These are phyloP conservation scores for Cydonia oblonga DNA, from an alignment of 331 rosid genomes.

Conservation along the genomic window DNA sequence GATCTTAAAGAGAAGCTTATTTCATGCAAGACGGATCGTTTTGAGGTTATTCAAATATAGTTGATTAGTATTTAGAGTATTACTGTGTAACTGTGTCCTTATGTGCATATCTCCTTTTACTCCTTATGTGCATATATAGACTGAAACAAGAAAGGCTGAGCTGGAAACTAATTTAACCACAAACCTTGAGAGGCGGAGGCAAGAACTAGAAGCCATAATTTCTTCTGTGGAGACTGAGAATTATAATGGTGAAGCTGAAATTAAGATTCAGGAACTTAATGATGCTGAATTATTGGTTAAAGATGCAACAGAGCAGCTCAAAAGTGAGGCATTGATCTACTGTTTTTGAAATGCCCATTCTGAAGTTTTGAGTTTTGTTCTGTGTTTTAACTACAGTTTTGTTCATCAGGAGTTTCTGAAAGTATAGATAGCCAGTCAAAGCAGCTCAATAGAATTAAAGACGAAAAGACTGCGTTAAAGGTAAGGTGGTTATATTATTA, in stretches of 20 bases:
- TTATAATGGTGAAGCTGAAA: slow-evolving; percentile 48
- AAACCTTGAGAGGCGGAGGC: slow-evolving; percentile 85
- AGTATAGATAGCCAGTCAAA: slow-evolving; percentile 39
- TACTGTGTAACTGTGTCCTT: neutral
- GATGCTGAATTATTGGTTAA: slow-evolving; percentile 69
- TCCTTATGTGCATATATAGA: slow-evolving; percentile 33
- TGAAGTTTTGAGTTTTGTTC: slow-evolving; percentile 2
- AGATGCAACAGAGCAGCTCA: slow-evolving; percentile 60
- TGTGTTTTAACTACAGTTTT: slow-evolving; percentile 22
- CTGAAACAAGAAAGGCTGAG: slow-evolving; percentile 85
- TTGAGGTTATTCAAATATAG: slow-evolving; percentile 55
- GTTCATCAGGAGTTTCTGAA: slow-evolving; percentile 56
- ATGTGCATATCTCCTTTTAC: neutral
- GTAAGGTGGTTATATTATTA: slow-evolving; percentile 25
- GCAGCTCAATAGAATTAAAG: slow-evolving; percentile 56
- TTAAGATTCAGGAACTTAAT: slow-evolving; percentile 56
- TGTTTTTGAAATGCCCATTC: slow-evolving; percentile 12
- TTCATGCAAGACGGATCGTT: slow-evolving; percentile 75
- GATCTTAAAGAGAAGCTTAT: slow-evolving; percentile 77
- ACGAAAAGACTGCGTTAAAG: slow-evolving; percentile 74
- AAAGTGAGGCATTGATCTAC: slow-evolving; percentile 42
- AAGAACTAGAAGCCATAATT: slow-evolving; percentile 76
- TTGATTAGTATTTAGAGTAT: neutral
- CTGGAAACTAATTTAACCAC: slow-evolving; percentile 89
- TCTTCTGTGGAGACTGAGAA: slow-evolving; percentile 57